Percentiles rank a stretch among this genome's conserved stretches.
phyloP scores from a whole-genome alignment of 768 basidiomycete species.

The Xanthoconium stramineum region DNA sequence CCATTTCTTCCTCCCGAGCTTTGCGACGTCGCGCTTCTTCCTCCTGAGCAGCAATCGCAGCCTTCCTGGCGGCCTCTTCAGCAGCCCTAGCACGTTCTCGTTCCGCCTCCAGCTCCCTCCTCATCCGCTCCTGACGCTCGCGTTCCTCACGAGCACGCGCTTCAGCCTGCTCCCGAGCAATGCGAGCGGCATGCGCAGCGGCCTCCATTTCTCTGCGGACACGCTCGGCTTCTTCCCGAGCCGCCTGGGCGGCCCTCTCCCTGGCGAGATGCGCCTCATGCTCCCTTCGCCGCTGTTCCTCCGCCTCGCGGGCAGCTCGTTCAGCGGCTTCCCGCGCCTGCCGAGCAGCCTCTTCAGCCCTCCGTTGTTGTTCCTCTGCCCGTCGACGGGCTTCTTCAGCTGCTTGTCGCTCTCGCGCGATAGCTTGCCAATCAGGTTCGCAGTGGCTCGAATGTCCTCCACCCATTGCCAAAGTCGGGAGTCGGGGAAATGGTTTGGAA shows the following conservation, averaged over 20 bases:
- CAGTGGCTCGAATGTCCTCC: constrained; percentile 24
- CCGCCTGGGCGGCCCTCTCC: constrained; percentile 23
- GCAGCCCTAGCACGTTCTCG: constrained; percentile 13
- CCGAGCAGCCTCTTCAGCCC: constrained; percentile 20
- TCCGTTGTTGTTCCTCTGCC: constrained; percentile 20
- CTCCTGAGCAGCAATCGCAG: constrained; percentile 23
- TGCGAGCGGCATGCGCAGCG: constrained; percentile 21
- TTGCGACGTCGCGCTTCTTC: constrained; percentile 23
- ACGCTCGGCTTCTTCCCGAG: constrained; percentile 23
- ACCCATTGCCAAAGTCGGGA: constrained; percentile 17
- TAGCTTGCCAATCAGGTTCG: constrained; percentile 24
- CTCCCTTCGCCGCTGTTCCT: constrained; percentile 17
- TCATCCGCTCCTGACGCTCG: constrained; percentile 16
- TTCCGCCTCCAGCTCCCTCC: constrained; percentile 22
- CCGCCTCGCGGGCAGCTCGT: constrained; percentile 20
- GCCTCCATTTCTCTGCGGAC: constrained; percentile 20
- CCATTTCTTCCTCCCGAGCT: constrained; percentile 20
- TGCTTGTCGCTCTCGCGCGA: constrained; percentile 15
- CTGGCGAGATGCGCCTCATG: constrained; percentile 16
- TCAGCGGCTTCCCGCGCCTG: constrained; percentile 22
- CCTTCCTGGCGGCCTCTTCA: constrained; percentile 23
- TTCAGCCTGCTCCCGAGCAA: constrained; percentile 24
- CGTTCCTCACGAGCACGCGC: constrained; percentile 25
- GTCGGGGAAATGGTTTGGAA: neutral
- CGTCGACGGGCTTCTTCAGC: constrained; percentile 19